Conservation (phyloP, 495 filamentous ascomycete genomes). For the Penicillium herquei region DNA sequence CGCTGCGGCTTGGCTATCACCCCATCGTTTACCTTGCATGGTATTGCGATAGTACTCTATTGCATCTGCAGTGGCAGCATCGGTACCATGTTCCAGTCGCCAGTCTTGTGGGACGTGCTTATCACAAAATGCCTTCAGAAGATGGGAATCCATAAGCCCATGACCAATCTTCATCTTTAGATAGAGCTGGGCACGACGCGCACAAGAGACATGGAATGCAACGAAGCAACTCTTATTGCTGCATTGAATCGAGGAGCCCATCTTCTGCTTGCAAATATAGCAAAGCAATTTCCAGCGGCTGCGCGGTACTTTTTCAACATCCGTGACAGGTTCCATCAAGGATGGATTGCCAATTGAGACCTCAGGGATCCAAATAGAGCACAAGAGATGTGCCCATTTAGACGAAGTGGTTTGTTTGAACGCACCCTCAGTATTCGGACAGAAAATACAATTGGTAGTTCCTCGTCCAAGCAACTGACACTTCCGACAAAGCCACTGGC, state of each 20-base stretch:
- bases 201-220: constrained; percentile 98
- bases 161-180: constrained; percentile 95
- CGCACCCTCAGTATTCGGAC: constrained; percentile 93
- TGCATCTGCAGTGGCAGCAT: constrained; percentile 61
- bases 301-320: constrained; percentile 94
- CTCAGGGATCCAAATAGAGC: constrained; percentile 98
- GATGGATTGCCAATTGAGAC: constrained; percentile 93
- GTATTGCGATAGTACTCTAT: constrained; percentile 81
- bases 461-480: constrained; percentile 93
- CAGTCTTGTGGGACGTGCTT: constrained; percentile 92
- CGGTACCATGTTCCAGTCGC: constrained; percentile 78
- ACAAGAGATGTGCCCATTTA: constrained; percentile 95
- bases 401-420: constrained; percentile 97
- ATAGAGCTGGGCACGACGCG: constrained; percentile 80
- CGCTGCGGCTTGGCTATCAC: constrained; percentile 85
- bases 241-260: constrained; percentile 98
- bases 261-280: constrained; percentile 95
- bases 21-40: constrained; percentile 86
- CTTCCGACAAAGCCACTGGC: constrained; percentile 97
- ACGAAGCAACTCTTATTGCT: constrained; percentile 95
- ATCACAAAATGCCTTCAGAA: constrained; percentile 93
- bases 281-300: constrained; percentile 90
- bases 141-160: constrained; percentile 83
- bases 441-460: constrained; percentile 95
- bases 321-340: constrained; percentile 97